Evolutionary conservation across 768 basidiomycete genomes (phyloP).

Genomic region (Tremella fuciformis): DNA sequence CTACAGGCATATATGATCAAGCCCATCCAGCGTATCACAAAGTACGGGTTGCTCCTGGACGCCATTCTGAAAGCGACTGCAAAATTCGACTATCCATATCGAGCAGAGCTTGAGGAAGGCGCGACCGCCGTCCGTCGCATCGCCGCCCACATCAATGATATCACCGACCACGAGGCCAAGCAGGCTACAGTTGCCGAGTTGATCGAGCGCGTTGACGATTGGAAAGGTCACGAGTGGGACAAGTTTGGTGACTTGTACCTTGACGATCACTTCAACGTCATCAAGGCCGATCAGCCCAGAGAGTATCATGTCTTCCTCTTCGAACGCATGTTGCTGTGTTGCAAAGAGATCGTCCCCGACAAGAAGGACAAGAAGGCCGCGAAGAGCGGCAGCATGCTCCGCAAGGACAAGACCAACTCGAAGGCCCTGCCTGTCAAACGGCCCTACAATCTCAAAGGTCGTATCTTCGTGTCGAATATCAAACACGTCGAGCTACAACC

Average conservation of each 20-base stretch:
- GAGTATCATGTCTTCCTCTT: slow-evolving; percentile 99
- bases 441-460: slow-evolving; percentile 83
- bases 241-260: slow-evolving; percentile 92
- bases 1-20: slow-evolving; percentile 96
- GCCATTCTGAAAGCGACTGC: slow-evolving; percentile 52
- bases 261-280: slow-evolving; percentile 92
- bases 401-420: slow-evolving; percentile 63
- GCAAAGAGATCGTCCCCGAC: slow-evolving; percentile 76
- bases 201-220: slow-evolving; percentile 84
- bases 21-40: slow-evolving; percentile 96
- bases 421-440: slow-evolving; percentile 69
- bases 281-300: slow-evolving; percentile 91
- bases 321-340: slow-evolving; percentile 97
- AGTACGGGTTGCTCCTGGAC: slow-evolving; percentile 91
- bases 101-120: slow-evolving; percentile 76
- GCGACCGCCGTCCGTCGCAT: slow-evolving; percentile 85
- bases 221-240: slow-evolving; percentile 95
- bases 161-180: slow-evolving; percentile 83
- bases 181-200: slow-evolving; percentile 83
- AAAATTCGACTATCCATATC: slow-evolving; percentile 44
- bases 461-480: slow-evolving; percentile 95
- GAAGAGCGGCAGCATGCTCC: slow-evolving; percentile 84
- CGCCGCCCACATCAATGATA: slow-evolving; percentile 95
- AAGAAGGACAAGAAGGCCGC: slow-evolving; percentile 62
- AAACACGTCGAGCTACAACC: slow-evolving; percentile 63